Percentiles rank a stretch among this genome's conserved stretches.
phyloP scores from a whole-genome alignment of 306 rosid genomes.

The Parietaria judaica region DNA sequence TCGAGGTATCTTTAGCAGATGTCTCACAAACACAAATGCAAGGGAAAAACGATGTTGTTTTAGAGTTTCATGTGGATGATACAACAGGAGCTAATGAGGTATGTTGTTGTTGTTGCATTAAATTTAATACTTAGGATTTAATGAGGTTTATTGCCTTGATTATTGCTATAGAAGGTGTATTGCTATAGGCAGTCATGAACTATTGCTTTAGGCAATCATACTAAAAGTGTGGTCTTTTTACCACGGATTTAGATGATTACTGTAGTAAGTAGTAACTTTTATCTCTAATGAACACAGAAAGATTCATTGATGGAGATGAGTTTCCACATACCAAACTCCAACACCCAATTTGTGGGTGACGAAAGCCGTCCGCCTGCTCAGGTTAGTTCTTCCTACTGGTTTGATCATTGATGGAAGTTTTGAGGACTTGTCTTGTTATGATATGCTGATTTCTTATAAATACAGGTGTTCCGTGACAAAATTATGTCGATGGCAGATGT shows the following conservation, averaged over 20 bases:
- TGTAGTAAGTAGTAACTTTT: not conserved
- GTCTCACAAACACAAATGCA: slow-evolving; percentile 92
- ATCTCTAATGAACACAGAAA: slow-evolving; percentile 51
- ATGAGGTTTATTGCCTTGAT: slow-evolving; percentile 1
- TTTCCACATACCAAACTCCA: slow-evolving; percentile 92
- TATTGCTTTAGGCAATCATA: not conserved
- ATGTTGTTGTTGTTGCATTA: slow-evolving; percentile 7
- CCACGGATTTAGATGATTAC: not conserved
- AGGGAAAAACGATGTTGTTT: slow-evolving; percentile 87
- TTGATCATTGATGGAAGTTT: slow-evolving; percentile 1
- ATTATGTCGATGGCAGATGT: slow-evolving; percentile 95
- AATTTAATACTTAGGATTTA: not conserved
- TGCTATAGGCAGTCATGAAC: not conserved
- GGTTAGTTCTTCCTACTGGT: slow-evolving; percentile 33
- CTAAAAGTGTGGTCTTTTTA: too few relatives aligned
- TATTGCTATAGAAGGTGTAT: not conserved
- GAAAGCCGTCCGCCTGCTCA: slow-evolving; percentile 92
- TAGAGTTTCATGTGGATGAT: slow-evolving; percentile 97
- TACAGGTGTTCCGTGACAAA: slow-evolving; percentile 89
- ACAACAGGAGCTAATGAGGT: slow-evolving; percentile 99
- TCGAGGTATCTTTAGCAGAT: slow-evolving; percentile 95
- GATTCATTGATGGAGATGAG: slow-evolving; percentile 98
- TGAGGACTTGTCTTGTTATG: slow-evolving; percentile 7
- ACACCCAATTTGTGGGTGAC: slow-evolving; percentile 95
- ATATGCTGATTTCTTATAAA: slow-evolving; percentile 18